Conservation (phyloP, 2,329 filamentous ascomycete species). For the Thelonectria olida region DNA sequence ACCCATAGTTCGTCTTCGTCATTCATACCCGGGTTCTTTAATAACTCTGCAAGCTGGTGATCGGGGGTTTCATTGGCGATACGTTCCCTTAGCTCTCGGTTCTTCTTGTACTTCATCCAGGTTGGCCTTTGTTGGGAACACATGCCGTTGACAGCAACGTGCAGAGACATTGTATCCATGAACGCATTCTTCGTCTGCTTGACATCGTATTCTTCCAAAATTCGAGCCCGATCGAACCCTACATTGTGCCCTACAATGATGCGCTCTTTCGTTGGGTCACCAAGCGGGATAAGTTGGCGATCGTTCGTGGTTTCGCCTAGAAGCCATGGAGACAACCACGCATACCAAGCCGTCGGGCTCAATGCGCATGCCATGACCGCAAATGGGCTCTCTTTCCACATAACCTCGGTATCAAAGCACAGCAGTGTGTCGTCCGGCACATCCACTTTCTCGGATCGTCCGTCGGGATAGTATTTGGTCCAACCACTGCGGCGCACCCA, state of each 20-base stretch:
- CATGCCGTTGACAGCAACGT: conserved; percentile 98
- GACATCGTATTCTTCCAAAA: conserved; percentile 88
- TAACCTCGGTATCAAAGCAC: conserved; percentile 95
- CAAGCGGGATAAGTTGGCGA: conserved; percentile 86
- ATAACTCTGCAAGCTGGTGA: conserved; percentile 73
- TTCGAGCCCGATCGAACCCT: conserved; percentile 89
- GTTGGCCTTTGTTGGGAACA: conserved; percentile 95
- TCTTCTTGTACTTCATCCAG: conserved; percentile 98
- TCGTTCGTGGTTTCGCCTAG: conserved; percentile 81
- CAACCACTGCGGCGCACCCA: conserved; percentile 88
- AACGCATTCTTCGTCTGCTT: conserved; percentile 86
- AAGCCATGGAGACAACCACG: conserved; percentile 96
- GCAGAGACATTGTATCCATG: conserved; percentile 96
- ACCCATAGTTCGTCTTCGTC: conserved; percentile 98
- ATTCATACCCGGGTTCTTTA: conserved; percentile 75
- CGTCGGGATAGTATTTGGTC: conserved; percentile 89
- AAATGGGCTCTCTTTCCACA: conserved; percentile 93
- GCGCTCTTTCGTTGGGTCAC: conserved; percentile 75
- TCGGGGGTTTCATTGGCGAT: conserved; percentile 77
- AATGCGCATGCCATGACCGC: conserved; percentile 97
- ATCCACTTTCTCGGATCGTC: conserved; percentile 73
- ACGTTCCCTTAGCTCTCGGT: conserved; percentile 82
- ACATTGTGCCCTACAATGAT: conserved; percentile 95
- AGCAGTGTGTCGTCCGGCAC: conserved; percentile 83
- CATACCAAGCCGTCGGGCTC: conserved; percentile 92